phyloP scores from a whole-genome alignment of 2,329 filamentous ascomycete species.

The Ascomycota sp. region DNA sequence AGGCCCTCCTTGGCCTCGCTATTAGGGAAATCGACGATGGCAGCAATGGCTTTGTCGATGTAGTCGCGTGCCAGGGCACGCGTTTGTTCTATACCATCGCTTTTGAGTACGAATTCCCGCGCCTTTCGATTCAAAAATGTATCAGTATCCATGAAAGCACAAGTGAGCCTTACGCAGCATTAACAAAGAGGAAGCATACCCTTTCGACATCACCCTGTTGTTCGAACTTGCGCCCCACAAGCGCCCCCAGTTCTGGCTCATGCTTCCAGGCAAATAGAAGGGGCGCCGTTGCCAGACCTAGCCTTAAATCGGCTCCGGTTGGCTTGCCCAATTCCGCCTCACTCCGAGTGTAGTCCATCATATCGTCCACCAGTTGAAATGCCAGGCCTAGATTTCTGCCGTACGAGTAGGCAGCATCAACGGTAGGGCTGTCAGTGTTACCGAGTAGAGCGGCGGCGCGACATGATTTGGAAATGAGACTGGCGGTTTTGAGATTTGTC shows the following conservation, averaged over 20 bases:
- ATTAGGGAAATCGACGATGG: constrained; percentile 73
- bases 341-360: constrained; percentile 87
- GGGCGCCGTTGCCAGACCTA: constrained; percentile 84
- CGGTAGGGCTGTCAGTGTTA: constrained; percentile 52
- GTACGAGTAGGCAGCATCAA: constrained; percentile 81
- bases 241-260: constrained; percentile 59
- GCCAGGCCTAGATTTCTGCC: constrained; percentile 86
- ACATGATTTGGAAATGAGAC: constrained; percentile 89
- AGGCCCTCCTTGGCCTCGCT: constrained; percentile 85
- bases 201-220: constrained; percentile 64
- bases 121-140: constrained; percentile 34
- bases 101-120: constrained; percentile 61
- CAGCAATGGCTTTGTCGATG: constrained; percentile 65
- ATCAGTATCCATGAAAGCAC: background rate
- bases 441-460: constrained; percentile 76
- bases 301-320: constrained; percentile 77
- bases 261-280: constrained; percentile 90
- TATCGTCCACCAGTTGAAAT: constrained; percentile 93
- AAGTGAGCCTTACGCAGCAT: background rate
- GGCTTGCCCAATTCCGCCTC: constrained; percentile 81
- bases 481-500: constrained; percentile 93
- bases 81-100: constrained; percentile 81
- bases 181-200: constrained; percentile 34
- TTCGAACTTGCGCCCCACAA: constrained; percentile 84
- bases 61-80: constrained; percentile 80